Base-by-base conservation (phyloP, 2,329 filamentous ascomycete species). In the Phyllosticta ampelicida region DNA sequence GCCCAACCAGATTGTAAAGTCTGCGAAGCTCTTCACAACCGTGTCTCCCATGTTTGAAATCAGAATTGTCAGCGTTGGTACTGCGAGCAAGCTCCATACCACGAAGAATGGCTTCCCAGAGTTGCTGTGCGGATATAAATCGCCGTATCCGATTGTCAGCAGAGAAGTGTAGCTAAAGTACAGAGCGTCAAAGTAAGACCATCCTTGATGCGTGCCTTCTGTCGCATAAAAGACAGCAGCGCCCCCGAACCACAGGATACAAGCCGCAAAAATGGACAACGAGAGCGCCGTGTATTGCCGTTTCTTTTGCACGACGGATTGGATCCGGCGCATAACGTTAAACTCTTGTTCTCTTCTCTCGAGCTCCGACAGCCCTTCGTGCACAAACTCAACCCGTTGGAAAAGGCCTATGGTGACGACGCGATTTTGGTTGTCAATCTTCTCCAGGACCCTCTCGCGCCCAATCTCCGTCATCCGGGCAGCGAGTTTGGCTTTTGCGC, bases 61-160 rank as follows among this genome's bases (percentile, higher is more conserved):
- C 30, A 80, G 70, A 21, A 80, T 78, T 0, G 80, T 81, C 51
- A 82, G 70, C 0, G 77, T 78, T 0, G 80, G 79, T 0, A 82
- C 74, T 0, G 79, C 79, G 9, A 82, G 68, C 5, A 82, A 65
- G 13, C 76, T 78, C 80, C 80, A 82, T 60, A 82, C 75, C 1
- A 82, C 77, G 63, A 81, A 82, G 62, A 82, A 81, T 1, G 78
- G 72, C 63, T 77, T 79, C 9, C 77, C 78, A 11, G 76, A 73
- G 61, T 80, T 81, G 54, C 73, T 76, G 13, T 69, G 66, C 0
- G 75, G 76, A 1, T 69, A 67, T 20, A 74, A 69, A 61, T 81
- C 78, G 26, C 80, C 79, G 61, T 82, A 82, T 1, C 80, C 79
- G 51, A 82, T 80, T 0, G 80, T 82, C 23, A 80, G 64, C 10